These are phyloP conservation scores for Corinectria fuckeliana DNA, from an alignment of 2,329 filamentous ascomycete genomes.

Conservation along the genomic window DNA sequence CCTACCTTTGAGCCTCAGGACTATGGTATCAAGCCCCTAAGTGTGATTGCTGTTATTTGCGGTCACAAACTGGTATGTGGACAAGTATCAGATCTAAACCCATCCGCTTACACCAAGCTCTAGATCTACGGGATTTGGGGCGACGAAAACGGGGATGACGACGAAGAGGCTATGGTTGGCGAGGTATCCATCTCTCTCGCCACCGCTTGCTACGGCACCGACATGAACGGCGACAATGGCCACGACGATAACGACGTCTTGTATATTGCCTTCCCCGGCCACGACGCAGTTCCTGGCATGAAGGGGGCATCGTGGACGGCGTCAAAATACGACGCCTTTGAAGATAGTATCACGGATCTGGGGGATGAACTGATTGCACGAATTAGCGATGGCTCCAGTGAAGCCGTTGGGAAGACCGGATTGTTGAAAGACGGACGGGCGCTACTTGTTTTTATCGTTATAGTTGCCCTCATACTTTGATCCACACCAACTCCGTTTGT, in stretches of 20 bases:
- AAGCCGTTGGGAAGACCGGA: not conserved
- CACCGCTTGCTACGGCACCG: slow-evolving; percentile 60
- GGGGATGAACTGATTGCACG: not conserved
- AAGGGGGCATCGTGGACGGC: slow-evolving; percentile 60
- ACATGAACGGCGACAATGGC: slow-evolving; percentile 61
- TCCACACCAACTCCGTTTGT: not conserved
- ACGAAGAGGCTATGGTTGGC: slow-evolving; percentile 55
- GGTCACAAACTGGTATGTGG: slow-evolving; percentile 50
- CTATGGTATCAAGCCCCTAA: slow-evolving; percentile 55
- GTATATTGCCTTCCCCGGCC: slow-evolving; percentile 63
- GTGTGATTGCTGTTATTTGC: slow-evolving; percentile 62
- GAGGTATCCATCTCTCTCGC: slow-evolving; percentile 64
- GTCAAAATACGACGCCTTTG: not conserved
- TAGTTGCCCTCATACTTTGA: not conserved
- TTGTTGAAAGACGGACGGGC: not conserved
- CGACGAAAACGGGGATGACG: slow-evolving; percentile 63
- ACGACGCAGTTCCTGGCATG: slow-evolving; percentile 59
- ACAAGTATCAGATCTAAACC: accelerated
- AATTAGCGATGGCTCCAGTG: not conserved
- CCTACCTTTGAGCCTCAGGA: slow-evolving; percentile 49
- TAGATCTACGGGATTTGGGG: slow-evolving; percentile 67
- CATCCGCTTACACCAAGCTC: not conserved
- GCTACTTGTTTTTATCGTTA: not conserved
- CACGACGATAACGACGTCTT: slow-evolving; percentile 63
- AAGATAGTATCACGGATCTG: not conserved